Base-by-base conservation (phyloP, 2,329 filamentous ascomycete genomes). In the Colletotrichum limetticola region DNA sequence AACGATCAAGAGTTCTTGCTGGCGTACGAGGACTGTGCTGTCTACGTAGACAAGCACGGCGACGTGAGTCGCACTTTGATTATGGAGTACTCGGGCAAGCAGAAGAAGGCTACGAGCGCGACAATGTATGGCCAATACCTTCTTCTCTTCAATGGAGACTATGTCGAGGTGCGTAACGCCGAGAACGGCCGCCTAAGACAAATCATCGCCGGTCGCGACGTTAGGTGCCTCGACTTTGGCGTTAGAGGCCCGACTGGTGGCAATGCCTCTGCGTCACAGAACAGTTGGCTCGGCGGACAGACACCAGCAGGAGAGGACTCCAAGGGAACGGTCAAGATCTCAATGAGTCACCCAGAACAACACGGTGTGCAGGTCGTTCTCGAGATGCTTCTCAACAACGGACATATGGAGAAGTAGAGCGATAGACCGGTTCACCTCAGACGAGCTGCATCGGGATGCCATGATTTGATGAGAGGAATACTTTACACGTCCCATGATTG, bases 21-120 rank as follows among this genome's bases (percentile, higher is more conserved):
- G 61, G 94, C 94, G 49, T 99, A 98, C 82, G 94, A 97, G 82
- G 95, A 98, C 82, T 98, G 96, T 78, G 97, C 95, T 22, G 95
- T 99, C 9, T 99, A 98, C 79, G 94, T 98, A 80, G 97, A 99
- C 86, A 98, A 98, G 84, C 95, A 98, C 82, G 97, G 97, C 76
- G 97, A 99, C 74, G 95, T 99, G 32, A 96, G 92, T 52, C 93
- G 97, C 58, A 95, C 93, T 32, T 94, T 98, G 71, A 95, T 98
- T 79, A 98, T 99, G 95, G 95, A 98, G 80, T 99, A 98, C 82
- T 97, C 97, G n/a, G 97, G 97, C 76, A 96, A 93, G 78, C 89
- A 90, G 80, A 91, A 90, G 82, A 90, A 90, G 82, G 97, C 97
- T 1, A 92, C 93, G 74, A 91, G 91, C 14, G 95, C 95, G 2